Conservation (phyloP, 768 basidiomycete genomes). For the Phanerochaete carnosa region DNA sequence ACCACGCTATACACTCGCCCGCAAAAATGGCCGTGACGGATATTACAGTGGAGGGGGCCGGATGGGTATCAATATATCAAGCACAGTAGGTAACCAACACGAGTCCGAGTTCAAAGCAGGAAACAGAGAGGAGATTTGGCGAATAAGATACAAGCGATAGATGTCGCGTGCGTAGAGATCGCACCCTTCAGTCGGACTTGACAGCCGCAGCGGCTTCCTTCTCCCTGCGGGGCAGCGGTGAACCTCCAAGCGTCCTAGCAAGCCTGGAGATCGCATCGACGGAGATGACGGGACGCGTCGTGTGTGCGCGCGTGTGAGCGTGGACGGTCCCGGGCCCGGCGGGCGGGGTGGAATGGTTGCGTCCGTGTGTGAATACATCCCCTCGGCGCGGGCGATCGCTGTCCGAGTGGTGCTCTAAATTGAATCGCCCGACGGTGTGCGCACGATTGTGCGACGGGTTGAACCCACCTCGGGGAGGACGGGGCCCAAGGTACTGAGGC, state of each 20-base stretch:
- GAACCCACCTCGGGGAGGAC: conserved; percentile 25
- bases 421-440: conserved; percentile 51
- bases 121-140: neutral
- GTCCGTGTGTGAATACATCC: conserved; percentile 35
- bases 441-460: conserved; percentile 48
- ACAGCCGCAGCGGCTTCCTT: conserved; percentile 16
- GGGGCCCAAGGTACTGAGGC: conserved; percentile 32
- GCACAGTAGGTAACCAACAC: conserved; percentile 4
- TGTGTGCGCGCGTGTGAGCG: conserved; percentile 38
- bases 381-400: conserved; percentile 42
- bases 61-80: conserved; percentile 11
- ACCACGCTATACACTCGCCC: neutral
- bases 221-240: conserved; percentile 13
- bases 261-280: conserved; percentile 67
- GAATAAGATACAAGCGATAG: neutral
- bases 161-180: neutral
- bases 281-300: conserved; percentile 66
- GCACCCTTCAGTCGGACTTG: conserved; percentile 15
- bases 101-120: conserved; percentile 6
- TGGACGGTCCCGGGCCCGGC: conserved; percentile 31
- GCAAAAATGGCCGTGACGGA: conserved; percentile 6
- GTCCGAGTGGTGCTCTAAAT: conserved; percentile 35
- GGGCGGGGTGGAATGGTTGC: conserved; percentile 68
- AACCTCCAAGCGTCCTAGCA: conserved; percentile 55
- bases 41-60: conserved; percentile 8